Evolutionary conservation across 2,329 filamentous ascomycete species (phyloP).

Genomic region (Xylariaceae sp.): DNA sequence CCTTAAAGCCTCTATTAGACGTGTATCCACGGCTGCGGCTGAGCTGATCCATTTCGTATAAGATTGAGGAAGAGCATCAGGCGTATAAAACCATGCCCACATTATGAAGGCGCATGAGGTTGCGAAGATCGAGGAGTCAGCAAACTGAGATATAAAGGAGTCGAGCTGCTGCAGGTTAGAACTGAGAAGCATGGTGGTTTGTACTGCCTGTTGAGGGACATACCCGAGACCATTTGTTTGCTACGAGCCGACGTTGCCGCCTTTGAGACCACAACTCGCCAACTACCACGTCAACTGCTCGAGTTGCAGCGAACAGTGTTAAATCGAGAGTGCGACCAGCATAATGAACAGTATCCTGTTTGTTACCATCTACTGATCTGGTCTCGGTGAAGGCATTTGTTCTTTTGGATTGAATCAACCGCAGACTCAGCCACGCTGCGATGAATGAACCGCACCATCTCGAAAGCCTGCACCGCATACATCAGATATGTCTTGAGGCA

Average conservation of each 20-base stretch:
- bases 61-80: slow-evolving; percentile 63
- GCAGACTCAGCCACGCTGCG: slow-evolving; percentile 54
- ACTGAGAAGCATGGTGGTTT: background rate
- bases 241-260: slow-evolving; percentile 40
- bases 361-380: slow-evolving; percentile 28
- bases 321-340: slow-evolving; percentile 77
- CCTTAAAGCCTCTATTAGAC: slow-evolving; percentile 70
- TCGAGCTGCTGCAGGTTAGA: slow-evolving; percentile 32
- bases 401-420: slow-evolving; percentile 54
- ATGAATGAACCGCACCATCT: slow-evolving; percentile 56
- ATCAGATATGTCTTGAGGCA: slow-evolving; percentile 1
- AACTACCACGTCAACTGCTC: slow-evolving; percentile 68
- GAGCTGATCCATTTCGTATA: slow-evolving; percentile 82
- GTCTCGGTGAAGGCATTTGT: slow-evolving; percentile 41
- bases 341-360: slow-evolving; percentile 23
- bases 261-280: slow-evolving; percentile 60
- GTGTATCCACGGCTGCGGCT: slow-evolving; percentile 69
- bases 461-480: slow-evolving; percentile 42
- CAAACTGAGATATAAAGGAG: slow-evolving; percentile 38
- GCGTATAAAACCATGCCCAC: slow-evolving; percentile 84
- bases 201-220: slow-evolving; percentile 8
- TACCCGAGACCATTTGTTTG: slow-evolving; percentile 45
- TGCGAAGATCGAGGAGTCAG: slow-evolving; percentile 70
- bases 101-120: slow-evolving; percentile 71
- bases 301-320: slow-evolving; percentile 70